Base-by-base conservation (phyloP, 1,139 yeast species). In the Sugiyamaella japonica region DNA sequence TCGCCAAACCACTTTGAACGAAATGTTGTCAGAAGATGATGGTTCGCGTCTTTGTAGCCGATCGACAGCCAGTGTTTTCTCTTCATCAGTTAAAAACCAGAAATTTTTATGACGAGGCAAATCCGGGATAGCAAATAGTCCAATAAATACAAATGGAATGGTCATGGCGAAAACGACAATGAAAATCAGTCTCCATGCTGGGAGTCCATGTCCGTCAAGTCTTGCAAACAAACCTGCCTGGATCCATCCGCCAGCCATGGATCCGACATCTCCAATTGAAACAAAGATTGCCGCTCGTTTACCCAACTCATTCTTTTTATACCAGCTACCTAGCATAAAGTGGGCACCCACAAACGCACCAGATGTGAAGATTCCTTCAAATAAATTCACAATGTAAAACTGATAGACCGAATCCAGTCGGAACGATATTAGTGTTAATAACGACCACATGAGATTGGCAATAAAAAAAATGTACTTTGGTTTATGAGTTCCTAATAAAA, bases 141-240 rank as follows among this genome's bases (percentile, higher is more conserved):
- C 58, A 10, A 56, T 17, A 16, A 53, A 50, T 10, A 56, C 50
- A 17, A 56, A 56, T 3, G 58, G 58, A 25, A 56, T 40, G 7
- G 58, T 48, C 48, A 56, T 31, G 10, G 50, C 50, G 25, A 56
- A 56, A 9, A 56, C 88, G 57, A 84, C 76, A 52, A 84, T 80
- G 63, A 83, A 84, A 54, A 84, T 73, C 88, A 89, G 83, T 68
- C 84, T 78, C 89, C 89, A 84, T 2, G 86, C 81, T 15, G 72
- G 78, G 42, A 81, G 70, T 0, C 86, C 86, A 3, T 61, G 63
- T 10, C 81, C 82, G 56, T 77, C 74, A 67, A 83, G 67, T 40
- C 72, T 66, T 52, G 77, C 72, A 61, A 76, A 77, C 47, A 83
- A 81, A n/a, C 85, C 81, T 16, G 84, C 56, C 59, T 73, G 75